Evolutionary conservation across 2,329 filamentous ascomycete genomes (phyloP).

Genomic region (Didymella glomerata): DNA sequence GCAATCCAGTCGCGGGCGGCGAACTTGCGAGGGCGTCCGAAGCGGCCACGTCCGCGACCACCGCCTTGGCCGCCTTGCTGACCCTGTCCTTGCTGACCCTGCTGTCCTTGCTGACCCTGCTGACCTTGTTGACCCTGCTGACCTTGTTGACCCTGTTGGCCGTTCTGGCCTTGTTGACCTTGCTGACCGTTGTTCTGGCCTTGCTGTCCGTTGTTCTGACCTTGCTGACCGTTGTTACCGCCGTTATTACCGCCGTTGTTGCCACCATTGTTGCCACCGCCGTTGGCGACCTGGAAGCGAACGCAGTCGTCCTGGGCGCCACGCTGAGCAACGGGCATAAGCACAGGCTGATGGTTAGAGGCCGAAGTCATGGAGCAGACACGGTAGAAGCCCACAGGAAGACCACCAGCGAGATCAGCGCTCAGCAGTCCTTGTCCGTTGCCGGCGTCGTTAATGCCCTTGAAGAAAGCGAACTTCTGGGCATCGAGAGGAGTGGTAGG

Average conservation of each 20-base stretch:
- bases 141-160: background rate
- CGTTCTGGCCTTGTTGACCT: constrained; percentile 1
- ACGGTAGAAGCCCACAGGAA: constrained; percentile 60
- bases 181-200: constrained; percentile 4
- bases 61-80: constrained; percentile 26
- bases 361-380: constrained; percentile 62
- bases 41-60: constrained; percentile 31
- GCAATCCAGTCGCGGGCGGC: constrained; percentile 46
- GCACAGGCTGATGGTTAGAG: constrained; percentile 64
- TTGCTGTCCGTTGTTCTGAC: constrained; percentile 15
- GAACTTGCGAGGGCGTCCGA: constrained; percentile 40
- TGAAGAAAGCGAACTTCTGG: constrained; percentile 64
- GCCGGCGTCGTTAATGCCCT: constrained; percentile 64
- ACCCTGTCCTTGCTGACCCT: constrained; percentile 14
- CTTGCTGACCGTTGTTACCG: constrained; percentile 18
- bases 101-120: constrained; percentile 16
- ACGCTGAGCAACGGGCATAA: constrained; percentile 66
- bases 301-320: constrained; percentile 64
- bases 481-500: constrained; percentile 51
- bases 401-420: constrained; percentile 57
- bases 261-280: constrained; percentile 11
- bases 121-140: constrained; percentile 15
- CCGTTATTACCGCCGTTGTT: constrained; percentile 19
- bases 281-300: constrained; percentile 55
- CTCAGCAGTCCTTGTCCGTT: constrained; percentile 58